Base-by-base conservation (phyloP, 352 stramenopile species). In the Pythium sp. region DNA sequence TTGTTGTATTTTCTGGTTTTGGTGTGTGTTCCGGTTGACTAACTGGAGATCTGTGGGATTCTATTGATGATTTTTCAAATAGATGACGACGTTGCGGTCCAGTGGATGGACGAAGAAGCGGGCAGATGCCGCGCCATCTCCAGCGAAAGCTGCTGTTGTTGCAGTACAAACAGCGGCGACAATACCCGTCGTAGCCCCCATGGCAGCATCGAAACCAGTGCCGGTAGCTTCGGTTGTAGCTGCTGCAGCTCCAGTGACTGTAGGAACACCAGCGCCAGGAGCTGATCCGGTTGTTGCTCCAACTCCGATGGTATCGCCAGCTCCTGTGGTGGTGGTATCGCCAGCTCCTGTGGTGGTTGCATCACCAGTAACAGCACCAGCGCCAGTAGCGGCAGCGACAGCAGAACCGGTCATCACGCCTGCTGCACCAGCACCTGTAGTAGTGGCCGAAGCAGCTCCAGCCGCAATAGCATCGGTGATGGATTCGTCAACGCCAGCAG, bases 41-140 rank as follows among this genome's bases (percentile, higher is more conserved):
- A 54, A 22, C 11, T 30, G 18, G 60, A 20, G 15, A 1, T 30
- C 3, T 28, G 12, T 24, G 49, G n/a, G 9, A 49, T 49, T n/a
- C 5, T 49, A 18, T 3, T 49, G 18, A 9, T 49, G 18, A 49
- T 9, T 49, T 28, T 65, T 28, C 24, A 24, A 28, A 56, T 55
- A 91, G 84, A 73, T 87, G 41, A 80, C 74, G 28, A 76, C 47
- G 57, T 34, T 77, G 49, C 80, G 84, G 58, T 57, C 71, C 20
- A 71, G 76, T 64, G 84, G 84, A 4, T 92, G 84, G 84, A 70
- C 80, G 53, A 89, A 86, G 62, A 88, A 81, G 68, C 77, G 79
- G n/a, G 32, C 69, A 14, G 75, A 82, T 1, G 54, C 64, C 0
- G 60, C 20, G 5, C 38, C 43, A 15, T 41, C 65, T 20, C 26